Evolutionary conservation across 805 yeast species (phyloP).

Genomic region (Millerozyma acaciae): DNA sequence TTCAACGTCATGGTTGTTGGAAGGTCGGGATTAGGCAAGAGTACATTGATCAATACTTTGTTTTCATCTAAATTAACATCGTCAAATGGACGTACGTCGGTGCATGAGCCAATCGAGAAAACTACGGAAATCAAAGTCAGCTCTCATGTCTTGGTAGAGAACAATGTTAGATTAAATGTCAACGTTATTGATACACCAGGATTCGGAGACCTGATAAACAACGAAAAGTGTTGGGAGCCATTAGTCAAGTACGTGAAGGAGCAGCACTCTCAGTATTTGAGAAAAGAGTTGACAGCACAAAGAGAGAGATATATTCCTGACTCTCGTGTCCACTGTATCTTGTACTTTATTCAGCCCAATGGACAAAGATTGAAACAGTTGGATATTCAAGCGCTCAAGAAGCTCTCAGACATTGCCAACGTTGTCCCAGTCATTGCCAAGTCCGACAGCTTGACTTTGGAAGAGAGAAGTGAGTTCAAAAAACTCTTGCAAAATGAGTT

Average conservation of each 20-base stretch:
- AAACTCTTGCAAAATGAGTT: constrained; percentile 74
- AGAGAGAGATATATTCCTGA: constrained; percentile 81
- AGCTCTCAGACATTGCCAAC: constrained; percentile 83
- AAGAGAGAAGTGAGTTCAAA: constrained; percentile 79
- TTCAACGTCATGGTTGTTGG: constrained; percentile 94
- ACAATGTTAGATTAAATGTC: constrained; percentile 78
- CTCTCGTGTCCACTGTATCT: constrained; percentile 88
- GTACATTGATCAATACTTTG: constrained; percentile 86
- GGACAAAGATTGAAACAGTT: constrained; percentile 79
- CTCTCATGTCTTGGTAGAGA: constrained; percentile 71
- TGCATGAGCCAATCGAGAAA: constrained; percentile 71
- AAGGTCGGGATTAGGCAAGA: constrained; percentile 85
- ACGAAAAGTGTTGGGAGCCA: constrained; percentile 96
- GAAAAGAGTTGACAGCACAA: constrained; percentile 92
- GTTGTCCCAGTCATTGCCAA: constrained; percentile 96
- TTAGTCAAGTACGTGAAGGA: constrained; percentile 91
- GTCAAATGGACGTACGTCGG: constrained; percentile 65
- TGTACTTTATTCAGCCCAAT: constrained; percentile 88
- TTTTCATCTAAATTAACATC: constrained; percentile 78
- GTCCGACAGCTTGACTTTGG: constrained; percentile 81
- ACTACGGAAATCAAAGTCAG: constrained; percentile 81
- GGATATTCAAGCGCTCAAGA: constrained; percentile 78
- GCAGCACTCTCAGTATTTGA: constrained; percentile 85
- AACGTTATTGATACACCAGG: constrained; percentile 97
- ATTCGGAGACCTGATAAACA: constrained; percentile 94